Evolutionary conservation across 2,329 filamentous ascomycete species (phyloP), one percentile per base, ranked within the genome.

Genomic region (Talaromyces pinophilus): DNA sequence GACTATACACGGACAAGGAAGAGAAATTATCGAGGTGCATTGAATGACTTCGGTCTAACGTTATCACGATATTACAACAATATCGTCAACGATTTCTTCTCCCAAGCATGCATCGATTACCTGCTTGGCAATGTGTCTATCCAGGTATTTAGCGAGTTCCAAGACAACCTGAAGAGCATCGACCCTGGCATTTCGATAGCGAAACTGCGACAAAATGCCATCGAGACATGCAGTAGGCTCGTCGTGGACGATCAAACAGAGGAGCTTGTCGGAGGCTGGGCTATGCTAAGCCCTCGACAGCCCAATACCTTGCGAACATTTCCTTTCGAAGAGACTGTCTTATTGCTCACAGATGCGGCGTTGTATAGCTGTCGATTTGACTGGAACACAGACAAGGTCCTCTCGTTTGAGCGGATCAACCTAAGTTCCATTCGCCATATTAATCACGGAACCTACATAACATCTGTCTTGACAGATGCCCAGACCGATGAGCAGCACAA

Each of bases 11-110:
- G 95, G 54, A 97, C 93, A 2, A 86, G 90, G 66, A 97, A 96
- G 79, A 87, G 95, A 55, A 91, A 98, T 75, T 95, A 96, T 73
- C 89, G 92, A 1, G 95, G 95, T 2, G 94, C 94, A 0, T 79
- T 99, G 67, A 96, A 94, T 42, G 95, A 99, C 74, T 88, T 97
- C 61, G 92, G 93, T 0, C 83, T 98, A 60, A 97, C 93, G 0
- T 82, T 99, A 50, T 94, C 92, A 6, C 74, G 78, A 8, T 89
- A 89, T 74, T 90, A 88, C 74, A 90, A 85, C 74, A 98, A 97
- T 70, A 95, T 98, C 79, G 93, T 99, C 70, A 97, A 96, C 71
- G 95, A 99, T 79, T 97, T 96, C 78, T 98, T 98, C 78, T 91
- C 93, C 25, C 95, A 99, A 77, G 92, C 93, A 0, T 92, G 92